These are phyloP conservation scores for Epichloe uncinata DNA, from an alignment of 2,329 filamentous ascomycete species.

Conservation along the genomic window DNA sequence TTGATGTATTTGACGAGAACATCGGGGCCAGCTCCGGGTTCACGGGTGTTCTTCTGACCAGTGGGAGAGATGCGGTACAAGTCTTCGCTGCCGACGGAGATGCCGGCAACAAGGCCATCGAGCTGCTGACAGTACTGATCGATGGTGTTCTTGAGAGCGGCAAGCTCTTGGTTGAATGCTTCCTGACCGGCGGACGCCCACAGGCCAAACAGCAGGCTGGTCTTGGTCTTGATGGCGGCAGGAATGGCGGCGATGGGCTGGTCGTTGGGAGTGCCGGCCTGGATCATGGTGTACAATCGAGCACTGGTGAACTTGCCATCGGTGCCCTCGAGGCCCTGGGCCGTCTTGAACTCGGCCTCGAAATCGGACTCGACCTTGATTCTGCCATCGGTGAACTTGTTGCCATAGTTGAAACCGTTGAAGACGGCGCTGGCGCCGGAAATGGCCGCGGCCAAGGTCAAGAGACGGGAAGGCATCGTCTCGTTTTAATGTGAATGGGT, in stretches of 20 bases:
- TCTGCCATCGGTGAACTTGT: conserved; percentile 44
- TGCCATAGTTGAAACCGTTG: conserved; percentile 65
- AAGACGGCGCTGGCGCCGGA: conserved; percentile 25
- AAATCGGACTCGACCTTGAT: conserved; percentile 52
- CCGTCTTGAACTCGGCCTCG: conserved; percentile 54
- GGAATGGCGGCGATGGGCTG: conserved; percentile 60
- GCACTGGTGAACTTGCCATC: conserved; percentile 51
- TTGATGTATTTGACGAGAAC: conserved; percentile 57
- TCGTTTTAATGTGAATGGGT: too few species aligned
- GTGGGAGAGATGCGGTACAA: conserved; percentile 67
- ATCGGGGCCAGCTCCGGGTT: conserved; percentile 48
- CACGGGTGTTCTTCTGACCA: conserved; percentile 48
- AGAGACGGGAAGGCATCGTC: conserved; percentile 13
- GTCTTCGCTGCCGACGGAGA: conserved; percentile 79
- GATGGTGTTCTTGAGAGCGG: conserved; percentile 58
- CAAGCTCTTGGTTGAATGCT: conserved; percentile 57
- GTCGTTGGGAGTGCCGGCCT: conserved; percentile 52
- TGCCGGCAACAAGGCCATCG: conserved; percentile 57
- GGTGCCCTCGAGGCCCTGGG: conserved; percentile 49
- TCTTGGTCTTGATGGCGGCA: conserved; percentile 70
- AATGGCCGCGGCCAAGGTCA: conserved; percentile 22
- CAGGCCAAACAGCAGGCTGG: conserved; percentile 65
- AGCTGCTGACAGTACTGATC: conserved; percentile 53
- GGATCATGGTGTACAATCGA: conserved; percentile 64
- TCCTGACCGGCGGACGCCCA: conserved; percentile 62